Evolutionary conservation across 768 basidiomycete genomes (phyloP).

Genomic region (Sporobolomyces phaffii): DNA sequence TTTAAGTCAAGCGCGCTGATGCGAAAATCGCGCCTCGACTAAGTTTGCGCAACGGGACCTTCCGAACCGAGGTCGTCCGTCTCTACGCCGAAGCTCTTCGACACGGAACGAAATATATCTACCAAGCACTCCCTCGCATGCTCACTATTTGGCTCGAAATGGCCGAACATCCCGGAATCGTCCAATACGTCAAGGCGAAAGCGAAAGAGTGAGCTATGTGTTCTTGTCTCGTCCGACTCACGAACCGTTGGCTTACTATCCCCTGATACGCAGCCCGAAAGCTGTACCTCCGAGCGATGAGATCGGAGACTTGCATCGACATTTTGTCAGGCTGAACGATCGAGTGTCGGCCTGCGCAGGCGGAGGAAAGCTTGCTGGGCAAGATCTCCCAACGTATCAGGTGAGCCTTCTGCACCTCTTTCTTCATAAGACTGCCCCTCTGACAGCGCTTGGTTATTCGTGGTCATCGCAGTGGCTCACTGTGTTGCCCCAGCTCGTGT

Average conservation of each 20-base stretch:
- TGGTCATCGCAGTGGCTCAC: conserved; percentile 69
- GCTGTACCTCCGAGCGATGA: conserved; percentile 6
- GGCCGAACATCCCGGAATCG: conserved; percentile 56
- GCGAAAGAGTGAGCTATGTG: not conserved
- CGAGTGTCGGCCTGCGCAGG: conserved; percentile 11
- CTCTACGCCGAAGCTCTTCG: conserved; percentile 54
- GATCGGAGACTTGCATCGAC: not conserved
- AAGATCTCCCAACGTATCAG: conserved; percentile 71
- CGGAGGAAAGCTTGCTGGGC: not conserved
- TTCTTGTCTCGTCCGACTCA: not conserved
- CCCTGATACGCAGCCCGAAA: not conserved
- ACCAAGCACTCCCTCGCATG: conserved; percentile 87
- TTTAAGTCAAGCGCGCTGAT: too few species aligned
- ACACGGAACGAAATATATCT: conserved; percentile 87
- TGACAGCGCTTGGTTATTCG: not conserved
- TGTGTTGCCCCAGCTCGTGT: conserved; percentile 93
- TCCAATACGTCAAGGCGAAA: conserved; percentile 34
- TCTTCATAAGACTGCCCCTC: not conserved
- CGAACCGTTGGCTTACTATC: not conserved
- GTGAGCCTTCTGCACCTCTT: conserved; percentile 47
- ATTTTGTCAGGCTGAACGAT: not conserved
- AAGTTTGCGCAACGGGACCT: not conserved
- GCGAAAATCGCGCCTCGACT: not conserved
- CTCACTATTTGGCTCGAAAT: conserved; percentile 91
- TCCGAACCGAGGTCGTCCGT: conserved; percentile 17